These are phyloP conservation scores for Agarophyton chilense DNA, from an alignment of 23 red algal genomes.

Conservation along the genomic window DNA sequence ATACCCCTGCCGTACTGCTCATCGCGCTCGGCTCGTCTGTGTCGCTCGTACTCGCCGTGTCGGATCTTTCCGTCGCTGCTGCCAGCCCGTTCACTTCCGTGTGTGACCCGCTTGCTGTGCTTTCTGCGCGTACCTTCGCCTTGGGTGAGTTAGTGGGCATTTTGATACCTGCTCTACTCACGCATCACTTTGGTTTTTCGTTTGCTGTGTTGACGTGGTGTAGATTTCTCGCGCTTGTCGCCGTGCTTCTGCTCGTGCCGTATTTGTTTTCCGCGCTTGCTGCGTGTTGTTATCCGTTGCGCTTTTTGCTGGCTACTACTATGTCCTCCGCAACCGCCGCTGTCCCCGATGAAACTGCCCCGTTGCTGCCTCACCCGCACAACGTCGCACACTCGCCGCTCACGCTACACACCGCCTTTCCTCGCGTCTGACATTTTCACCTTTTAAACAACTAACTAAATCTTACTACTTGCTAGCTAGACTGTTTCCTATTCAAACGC, in stretches of 20 bases:
- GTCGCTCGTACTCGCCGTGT: constrained; percentile 9
- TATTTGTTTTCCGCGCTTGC: not conserved
- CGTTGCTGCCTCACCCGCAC: not conserved
- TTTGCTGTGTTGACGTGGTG: not conserved
- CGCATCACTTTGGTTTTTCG: not conserved
- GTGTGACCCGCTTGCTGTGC: not conserved
- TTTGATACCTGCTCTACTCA: not conserved
- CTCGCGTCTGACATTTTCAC: not conserved
- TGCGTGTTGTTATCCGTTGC: not conserved
- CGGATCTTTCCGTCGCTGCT: not conserved
- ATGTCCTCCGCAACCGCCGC: not conserved
- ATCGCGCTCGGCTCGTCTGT: not conserved
- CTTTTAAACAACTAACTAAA: too few relatives aligned
- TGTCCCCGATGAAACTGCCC: not conserved
- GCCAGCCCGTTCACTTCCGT: not conserved
- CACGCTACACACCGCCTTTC: not conserved
- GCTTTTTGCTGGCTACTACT: not conserved
- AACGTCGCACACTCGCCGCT: not conserved
- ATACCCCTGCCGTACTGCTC: not conserved
- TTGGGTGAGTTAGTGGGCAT: not conserved
- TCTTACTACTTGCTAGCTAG: too few relatives aligned
- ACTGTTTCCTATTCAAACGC: too few relatives aligned
- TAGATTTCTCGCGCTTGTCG: not conserved
- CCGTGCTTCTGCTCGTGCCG: not conserved
- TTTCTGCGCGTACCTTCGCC: constrained; percentile 5